phyloP scores from a whole-genome alignment of 2,329 filamentous ascomycete genomes.

The Pseudocercospora crystallina region DNA sequence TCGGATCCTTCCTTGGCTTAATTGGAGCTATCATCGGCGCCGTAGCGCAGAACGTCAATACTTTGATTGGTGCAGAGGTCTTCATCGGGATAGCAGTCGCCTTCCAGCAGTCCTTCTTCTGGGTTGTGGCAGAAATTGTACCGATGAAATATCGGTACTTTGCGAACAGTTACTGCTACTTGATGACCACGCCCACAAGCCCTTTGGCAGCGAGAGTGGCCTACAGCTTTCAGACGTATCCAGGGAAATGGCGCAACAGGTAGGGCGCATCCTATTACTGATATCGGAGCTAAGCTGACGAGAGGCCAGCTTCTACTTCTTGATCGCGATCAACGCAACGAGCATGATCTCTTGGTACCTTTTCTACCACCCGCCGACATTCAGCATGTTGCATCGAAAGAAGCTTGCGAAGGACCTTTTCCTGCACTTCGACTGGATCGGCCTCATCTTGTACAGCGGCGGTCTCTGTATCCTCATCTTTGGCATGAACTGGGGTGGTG shows the following conservation, averaged over 20 bases:
- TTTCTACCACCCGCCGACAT: constrained; percentile 37
- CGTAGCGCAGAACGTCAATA: constrained; percentile 26
- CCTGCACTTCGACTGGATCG: constrained; percentile 30
- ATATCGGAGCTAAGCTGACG: not conserved
- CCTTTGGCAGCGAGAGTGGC: constrained; percentile 28
- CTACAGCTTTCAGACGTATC: constrained; percentile 24
- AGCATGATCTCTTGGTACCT: constrained; percentile 30
- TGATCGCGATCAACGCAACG: constrained; percentile 36
- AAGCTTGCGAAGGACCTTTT: constrained; percentile 26
- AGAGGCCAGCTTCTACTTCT: constrained; percentile 24
- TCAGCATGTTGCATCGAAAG: constrained; percentile 31
- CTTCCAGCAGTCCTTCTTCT: constrained; percentile 41
- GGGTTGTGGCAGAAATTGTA: constrained; percentile 41
- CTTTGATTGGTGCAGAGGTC: constrained; percentile 29
- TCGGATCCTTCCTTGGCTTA: constrained; percentile 34
- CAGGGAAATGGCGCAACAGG: constrained; percentile 24
- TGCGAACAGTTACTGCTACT: constrained; percentile 28
- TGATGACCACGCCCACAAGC: constrained; percentile 27
- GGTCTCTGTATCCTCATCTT: constrained; percentile 28
- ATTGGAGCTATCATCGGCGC: constrained; percentile 39
- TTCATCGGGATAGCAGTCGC: constrained; percentile 41
- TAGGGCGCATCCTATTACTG: not conserved
- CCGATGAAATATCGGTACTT: constrained; percentile 33
- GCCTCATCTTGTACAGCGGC: constrained; percentile 26
- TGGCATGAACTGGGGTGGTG: constrained; percentile 32